Evolutionary conservation across 306 rosid genomes (phyloP).

Genomic region (Lathyrus oleraceus): DNA sequence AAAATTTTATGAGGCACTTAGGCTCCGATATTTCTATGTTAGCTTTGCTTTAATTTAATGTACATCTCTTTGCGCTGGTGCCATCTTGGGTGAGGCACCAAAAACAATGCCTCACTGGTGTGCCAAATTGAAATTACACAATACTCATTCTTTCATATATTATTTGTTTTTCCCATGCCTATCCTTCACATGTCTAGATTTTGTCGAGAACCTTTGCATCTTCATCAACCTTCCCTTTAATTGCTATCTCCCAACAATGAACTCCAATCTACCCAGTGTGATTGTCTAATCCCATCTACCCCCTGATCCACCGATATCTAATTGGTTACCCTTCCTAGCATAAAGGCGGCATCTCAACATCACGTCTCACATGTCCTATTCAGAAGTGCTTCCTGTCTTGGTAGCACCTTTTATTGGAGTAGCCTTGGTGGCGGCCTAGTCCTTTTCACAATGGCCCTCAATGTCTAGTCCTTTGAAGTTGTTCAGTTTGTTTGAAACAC

Average conservation of each 20-base stretch:
- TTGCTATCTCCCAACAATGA: not conserved
- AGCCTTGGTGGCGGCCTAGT: not conserved
- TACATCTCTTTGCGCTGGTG: not conserved
- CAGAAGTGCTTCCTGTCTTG: not conserved
- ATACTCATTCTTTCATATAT: not conserved
- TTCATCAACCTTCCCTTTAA: not conserved
- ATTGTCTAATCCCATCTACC: not conserved
- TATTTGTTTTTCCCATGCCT: not conserved
- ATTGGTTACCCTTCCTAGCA: not conserved
- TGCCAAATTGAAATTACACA: not conserved
- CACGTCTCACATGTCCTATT: not conserved
- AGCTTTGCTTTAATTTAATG: constrained; percentile 1
- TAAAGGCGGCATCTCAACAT: not conserved
- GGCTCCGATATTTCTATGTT: not conserved
- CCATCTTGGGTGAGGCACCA: not conserved
- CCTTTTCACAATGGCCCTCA: not conserved
- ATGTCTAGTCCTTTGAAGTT: not conserved
- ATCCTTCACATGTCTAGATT: not conserved
- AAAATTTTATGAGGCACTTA: constrained; percentile 13
- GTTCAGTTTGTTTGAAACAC: not conserved
- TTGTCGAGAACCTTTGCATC: not conserved
- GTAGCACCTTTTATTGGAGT: not conserved
- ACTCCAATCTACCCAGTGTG: not conserved
- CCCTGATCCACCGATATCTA: not conserved
- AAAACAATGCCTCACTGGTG: not conserved